Evolutionary conservation across 164 flowering plant species (phyloP).

Genomic region (Annona cherimola): DNA sequence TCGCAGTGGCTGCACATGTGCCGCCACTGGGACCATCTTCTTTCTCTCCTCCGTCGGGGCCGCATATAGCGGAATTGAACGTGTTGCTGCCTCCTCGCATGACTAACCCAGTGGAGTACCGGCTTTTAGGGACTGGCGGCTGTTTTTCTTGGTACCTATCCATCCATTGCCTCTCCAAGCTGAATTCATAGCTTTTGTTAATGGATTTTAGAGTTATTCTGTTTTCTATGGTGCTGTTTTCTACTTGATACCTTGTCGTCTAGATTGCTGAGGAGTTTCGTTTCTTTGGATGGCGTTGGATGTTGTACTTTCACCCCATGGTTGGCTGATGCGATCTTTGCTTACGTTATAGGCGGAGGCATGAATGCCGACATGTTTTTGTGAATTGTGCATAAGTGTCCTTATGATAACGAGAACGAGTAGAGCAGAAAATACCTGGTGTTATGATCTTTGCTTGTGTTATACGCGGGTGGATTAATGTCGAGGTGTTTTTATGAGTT

Average conservation of each 20-base stretch:
- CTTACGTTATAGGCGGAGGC: too few species aligned
- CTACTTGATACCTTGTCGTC: background rate
- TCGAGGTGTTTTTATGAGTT: too few species aligned
- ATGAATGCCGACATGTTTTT: too few species aligned
- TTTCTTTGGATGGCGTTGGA: background rate
- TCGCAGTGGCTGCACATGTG: background rate
- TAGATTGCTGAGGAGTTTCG: background rate
- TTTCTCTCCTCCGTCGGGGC: conserved; percentile 40
- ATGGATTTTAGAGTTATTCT: background rate
- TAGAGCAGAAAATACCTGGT: too few species aligned
- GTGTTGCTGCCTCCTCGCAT: conserved; percentile 83
- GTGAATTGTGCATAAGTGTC: too few species aligned
- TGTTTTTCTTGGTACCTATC: conserved; percentile 77
- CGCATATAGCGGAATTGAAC: conserved; percentile 89
- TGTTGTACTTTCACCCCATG: too few species aligned
- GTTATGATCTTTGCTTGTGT: too few species aligned
- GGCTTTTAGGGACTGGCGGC: conserved; percentile 83
- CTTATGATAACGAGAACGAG: too few species aligned
- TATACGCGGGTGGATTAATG: too few species aligned
- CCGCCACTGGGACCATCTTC: background rate
- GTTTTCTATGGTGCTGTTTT: background rate
- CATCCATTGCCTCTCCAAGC: background rate
- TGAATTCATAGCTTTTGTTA: background rate
- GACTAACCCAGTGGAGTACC: conserved; percentile 83
- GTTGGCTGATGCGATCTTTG: too few species aligned